Evolutionary conservation across 306 rosid species (phyloP), one percentile per base, ranked within the genome.

Genomic region (Vicia villosa): DNA sequence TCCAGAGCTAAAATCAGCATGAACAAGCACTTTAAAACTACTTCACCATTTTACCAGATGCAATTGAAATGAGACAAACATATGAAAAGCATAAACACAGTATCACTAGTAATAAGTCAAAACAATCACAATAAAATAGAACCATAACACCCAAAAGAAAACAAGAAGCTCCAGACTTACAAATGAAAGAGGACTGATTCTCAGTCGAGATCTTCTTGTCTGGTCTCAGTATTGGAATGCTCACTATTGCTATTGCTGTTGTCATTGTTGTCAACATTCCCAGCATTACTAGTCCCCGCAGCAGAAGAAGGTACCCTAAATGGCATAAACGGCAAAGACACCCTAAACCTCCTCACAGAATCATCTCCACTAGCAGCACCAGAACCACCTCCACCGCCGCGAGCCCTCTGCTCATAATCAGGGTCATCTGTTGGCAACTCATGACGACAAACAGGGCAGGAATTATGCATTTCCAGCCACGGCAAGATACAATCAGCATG

Each of bases 161-260:
- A 54, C 57, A 43, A 17, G 7, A 66, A 42, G 46, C 42, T 49
- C 54, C 43, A 52, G 41, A 77, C 84, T 75, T 72, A 79, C 89
- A 50, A 78, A 78, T 71, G 72, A 78, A 73, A 66, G 80, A 81
- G 64, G 83, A 63, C 59, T 16, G 42, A 16, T 45, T 69, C 79
- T 91, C 73, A 95, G 67, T 95, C 96, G 55, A 91, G 95, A 86
- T 91, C 99, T 83, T 95, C 99, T 62, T 87, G 91, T 79, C 96
- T 83, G 41, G 97, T 89, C 81, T 73, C 96, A 4, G 92, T 52
- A 79, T 83, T 85, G 26, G 83, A 73, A 66, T 84, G 79, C 43
- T 70, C 96, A 22, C 62, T 73, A 47, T 63, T 46, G 64, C 21
- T 68, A 12, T 32, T 60, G 47, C 21, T 68, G 59, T 11, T 75